These are phyloP conservation scores for Apiotrichum mycotoxinovorans DNA, from an alignment of 1,284 basidiomycete genomes.

Conservation along the genomic window DNA sequence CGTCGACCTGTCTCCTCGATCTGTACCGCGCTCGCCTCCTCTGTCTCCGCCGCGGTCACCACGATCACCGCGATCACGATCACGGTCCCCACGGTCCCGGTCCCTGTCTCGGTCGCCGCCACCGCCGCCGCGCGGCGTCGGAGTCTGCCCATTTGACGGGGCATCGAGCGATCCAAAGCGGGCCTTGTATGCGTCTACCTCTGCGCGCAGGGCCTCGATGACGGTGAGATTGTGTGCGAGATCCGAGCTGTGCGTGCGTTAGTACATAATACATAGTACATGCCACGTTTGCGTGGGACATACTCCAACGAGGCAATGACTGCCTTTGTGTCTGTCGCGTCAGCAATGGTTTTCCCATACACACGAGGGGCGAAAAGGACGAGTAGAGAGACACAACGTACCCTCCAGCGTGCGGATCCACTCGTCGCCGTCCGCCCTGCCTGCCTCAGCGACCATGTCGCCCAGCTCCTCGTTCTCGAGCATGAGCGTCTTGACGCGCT, in stretches of 20 bases:
- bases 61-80: constrained; percentile 1
- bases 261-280: not conserved
- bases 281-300: constrained; percentile 4
- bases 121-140: not conserved
- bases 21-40: not conserved
- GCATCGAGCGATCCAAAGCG: constrained; percentile 21
- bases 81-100: not conserved
- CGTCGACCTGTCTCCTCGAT: not conserved
- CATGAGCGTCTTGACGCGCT: constrained; percentile 37
- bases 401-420: constrained; percentile 39
- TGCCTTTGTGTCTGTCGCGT: constrained; percentile 32
- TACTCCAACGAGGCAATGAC: constrained; percentile 44
- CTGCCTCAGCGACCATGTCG: constrained; percentile 41
- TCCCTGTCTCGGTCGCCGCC: not conserved
- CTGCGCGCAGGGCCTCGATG: constrained; percentile 27
- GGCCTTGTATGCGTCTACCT: constrained; percentile 30
- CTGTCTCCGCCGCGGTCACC: not conserved
- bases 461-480: constrained; percentile 47
- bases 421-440: constrained; percentile 25
- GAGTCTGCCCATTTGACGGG: not conserved
- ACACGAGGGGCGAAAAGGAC: not conserved
- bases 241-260: constrained; percentile 34
- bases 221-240: constrained; percentile 34
- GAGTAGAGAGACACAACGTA: no score
- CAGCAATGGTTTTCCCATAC: not conserved